These are phyloP conservation scores for Pseudogymnoascus verrucosus DNA, from an alignment of 2,329 filamentous ascomycete genomes.

Conservation along the genomic window DNA sequence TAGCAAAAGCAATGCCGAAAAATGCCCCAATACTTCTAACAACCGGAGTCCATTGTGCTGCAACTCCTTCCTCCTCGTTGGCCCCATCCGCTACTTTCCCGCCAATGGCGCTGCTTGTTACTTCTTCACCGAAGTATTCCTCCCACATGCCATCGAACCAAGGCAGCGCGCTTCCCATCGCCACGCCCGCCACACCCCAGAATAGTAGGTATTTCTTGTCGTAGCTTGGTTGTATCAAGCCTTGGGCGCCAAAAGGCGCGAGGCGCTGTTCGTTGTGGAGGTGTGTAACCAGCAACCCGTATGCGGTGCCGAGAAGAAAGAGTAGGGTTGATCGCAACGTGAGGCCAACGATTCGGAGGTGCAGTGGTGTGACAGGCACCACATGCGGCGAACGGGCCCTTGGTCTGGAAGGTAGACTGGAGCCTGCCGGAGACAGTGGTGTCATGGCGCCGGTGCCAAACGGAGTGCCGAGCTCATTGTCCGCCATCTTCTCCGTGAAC, in stretches of 20 bases:
- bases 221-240: conserved; percentile 34
- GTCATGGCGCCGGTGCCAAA: conserved; percentile 74
- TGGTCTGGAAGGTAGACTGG: conserved; percentile 22
- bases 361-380: not conserved
- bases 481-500: conserved; percentile 42
- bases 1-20: conserved; percentile 67
- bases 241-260: conserved; percentile 48
- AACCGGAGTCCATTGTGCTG: conserved; percentile 67
- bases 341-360: conserved; percentile 25
- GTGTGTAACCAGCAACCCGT: conserved; percentile 73
- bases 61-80: conserved; percentile 27
- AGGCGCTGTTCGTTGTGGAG: conserved; percentile 64
- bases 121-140: conserved; percentile 27
- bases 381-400: conserved; percentile 3
- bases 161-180: conserved; percentile 71
- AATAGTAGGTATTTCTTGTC: conserved; percentile 63
- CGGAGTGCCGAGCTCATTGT: conserved; percentile 57
- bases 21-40: conserved; percentile 64
- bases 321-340: conserved; percentile 58
- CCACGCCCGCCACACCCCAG: conserved; percentile 76
- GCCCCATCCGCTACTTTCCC: conserved; percentile 23
- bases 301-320: conserved; percentile 72
- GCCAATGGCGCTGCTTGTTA: conserved; percentile 16
- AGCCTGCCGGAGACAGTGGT: conserved; percentile 41
- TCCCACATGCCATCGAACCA: conserved; percentile 76